Evolutionary conservation across 441 rosid genomes (phyloP), one percentile per base, ranked within the genome.

Genomic region (Arabidopsis hybrid): DNA sequence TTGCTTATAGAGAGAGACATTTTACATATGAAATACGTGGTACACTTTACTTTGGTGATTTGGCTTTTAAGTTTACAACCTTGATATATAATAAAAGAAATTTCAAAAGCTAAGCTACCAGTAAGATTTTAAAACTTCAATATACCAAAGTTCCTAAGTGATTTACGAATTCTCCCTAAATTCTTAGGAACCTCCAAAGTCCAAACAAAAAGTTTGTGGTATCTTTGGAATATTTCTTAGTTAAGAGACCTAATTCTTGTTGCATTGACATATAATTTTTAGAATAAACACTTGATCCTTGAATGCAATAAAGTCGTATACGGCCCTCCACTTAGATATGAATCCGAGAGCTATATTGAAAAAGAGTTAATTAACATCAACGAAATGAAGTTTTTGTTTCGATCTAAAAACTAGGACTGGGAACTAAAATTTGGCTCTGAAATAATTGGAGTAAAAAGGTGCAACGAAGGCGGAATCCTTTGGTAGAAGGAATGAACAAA

Each of bases 401-500:
- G 40, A 29, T 29, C 35, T 60, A 40, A 3, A 45, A 45, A 43
- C 8, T 46, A n/a, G 29, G 31, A 14, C 17, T 31, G 29, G 32
- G 12, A 52, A 67, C 7, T 9, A 9, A 29, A 32, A 13, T 4
- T 10, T 13, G 50, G 59, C 26, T 53, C 50, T 45, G 74, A 35
- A 53, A 69, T 52, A 52, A 62, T 62, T 53, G 73, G 63, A 52
- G 68, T 34, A 42, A 60, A 60, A 66, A 67, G 68, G 36, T 73
- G 34, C 34, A 46, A 46, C 50, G 61, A 50, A 51, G 73, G 73
- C n/a, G 75, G 62, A 69, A 56, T 12, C 75, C 66, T 29, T 31
- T 39, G 71, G 72, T 57, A 17, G 63, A 70, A 70, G 39, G 72
- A 64, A 71, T 64, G 76, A 76, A 70, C 72, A 21, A 45, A 46